Percentiles rank a stretch among this genome's conserved stretches.
These are phyloP conservation scores for Apiotrichum gracile DNA, from an alignment of 1,284 basidiomycete species.

Conservation along the genomic window DNA sequence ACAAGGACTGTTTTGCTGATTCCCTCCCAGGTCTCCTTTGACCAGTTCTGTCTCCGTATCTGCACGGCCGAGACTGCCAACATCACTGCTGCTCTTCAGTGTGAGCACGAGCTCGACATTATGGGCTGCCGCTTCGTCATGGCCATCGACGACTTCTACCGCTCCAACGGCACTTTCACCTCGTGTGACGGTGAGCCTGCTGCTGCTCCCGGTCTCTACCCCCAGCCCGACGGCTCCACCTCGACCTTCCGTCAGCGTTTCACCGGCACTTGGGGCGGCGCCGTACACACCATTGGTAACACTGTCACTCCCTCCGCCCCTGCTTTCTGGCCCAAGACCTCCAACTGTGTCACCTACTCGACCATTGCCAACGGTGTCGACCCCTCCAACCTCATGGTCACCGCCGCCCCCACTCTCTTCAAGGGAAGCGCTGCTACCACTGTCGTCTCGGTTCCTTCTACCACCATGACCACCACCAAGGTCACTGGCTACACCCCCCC, in stretches of 20 bases:
- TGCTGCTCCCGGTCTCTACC: conserved; percentile 46
- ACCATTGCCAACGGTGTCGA: conserved; percentile 43
- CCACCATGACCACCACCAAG: conserved; percentile 22
- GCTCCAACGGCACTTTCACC: conserved; percentile 43
- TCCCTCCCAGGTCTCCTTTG: conserved; percentile 42
- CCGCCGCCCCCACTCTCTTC: conserved; percentile 27
- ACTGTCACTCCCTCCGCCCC: conserved; percentile 36
- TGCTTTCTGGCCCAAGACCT: conserved; percentile 39
- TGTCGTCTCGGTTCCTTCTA: conserved; percentile 16
- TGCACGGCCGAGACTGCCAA: conserved; percentile 43
- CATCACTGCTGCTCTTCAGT: conserved; percentile 37
- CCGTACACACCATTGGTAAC: conserved; percentile 34
- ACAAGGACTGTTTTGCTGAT: conserved; percentile 7
- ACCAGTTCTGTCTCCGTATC: conserved; percentile 48
- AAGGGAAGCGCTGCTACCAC: conserved; percentile 18
- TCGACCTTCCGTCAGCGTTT: conserved; percentile 48
- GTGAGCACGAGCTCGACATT: conserved; percentile 43
- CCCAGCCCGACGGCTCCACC: conserved; percentile 33
- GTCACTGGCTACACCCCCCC: conserved; percentile 4
- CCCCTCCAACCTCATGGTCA: conserved; percentile 33
- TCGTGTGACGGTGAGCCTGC: conserved; percentile 47
- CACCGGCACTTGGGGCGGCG: conserved; percentile 37
- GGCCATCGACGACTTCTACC: conserved; percentile 42
- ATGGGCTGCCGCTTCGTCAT: conserved; percentile 50
- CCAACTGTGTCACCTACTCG: conserved; percentile 46